These are phyloP conservation scores for Xylariaceae sp. DNA, from an alignment of 2,329 filamentous ascomycete species.

Conservation along the genomic window DNA sequence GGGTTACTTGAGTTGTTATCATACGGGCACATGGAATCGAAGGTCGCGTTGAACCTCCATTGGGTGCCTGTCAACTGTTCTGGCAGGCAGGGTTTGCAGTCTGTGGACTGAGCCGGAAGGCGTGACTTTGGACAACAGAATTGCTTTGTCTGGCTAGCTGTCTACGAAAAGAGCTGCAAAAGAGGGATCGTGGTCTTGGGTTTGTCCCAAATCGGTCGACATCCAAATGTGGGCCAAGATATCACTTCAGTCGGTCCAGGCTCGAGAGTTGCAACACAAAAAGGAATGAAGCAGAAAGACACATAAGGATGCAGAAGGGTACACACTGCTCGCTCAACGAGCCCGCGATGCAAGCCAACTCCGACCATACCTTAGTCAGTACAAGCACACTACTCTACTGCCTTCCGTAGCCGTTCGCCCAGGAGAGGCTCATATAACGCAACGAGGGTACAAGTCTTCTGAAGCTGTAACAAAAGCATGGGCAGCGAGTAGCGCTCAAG, in stretches of 20 bases:
- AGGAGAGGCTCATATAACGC: conserved; percentile 41
- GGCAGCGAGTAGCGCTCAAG: conserved; percentile 57
- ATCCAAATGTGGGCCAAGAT: conserved; percentile 21
- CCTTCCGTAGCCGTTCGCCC: conserved; percentile 43
- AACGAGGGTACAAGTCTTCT: conserved; percentile 36
- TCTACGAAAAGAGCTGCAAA: conserved; percentile 18
- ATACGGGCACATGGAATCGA: too few species aligned
- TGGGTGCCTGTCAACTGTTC: conserved; percentile 11
- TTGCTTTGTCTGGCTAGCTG: conserved; percentile 18
- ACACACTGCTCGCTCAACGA: conserved; percentile 24
- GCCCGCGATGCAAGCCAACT: conserved; percentile 20
- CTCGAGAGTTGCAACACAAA: conserved; percentile 20
- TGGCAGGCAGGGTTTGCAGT: conserved; percentile 16
- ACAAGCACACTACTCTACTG: conserved; percentile 27
- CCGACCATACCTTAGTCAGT: conserved; percentile 29
- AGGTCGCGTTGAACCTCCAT: too few species aligned
- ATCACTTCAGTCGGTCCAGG: conserved; percentile 17
- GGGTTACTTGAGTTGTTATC: conserved; percentile 3
- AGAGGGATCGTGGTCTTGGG: conserved; percentile 15
- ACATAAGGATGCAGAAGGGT: conserved; percentile 15
- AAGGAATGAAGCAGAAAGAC: conserved; percentile 16
- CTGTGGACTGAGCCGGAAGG: conserved; percentile 11
- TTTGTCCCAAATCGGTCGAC: conserved; percentile 20
- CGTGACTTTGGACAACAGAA: conserved; percentile 19
- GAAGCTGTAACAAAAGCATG: conserved; percentile 49